Evolutionary conservation across 2,329 filamentous ascomycete species (phyloP).

Genomic region (Hirsutella rhossiliensis): DNA sequence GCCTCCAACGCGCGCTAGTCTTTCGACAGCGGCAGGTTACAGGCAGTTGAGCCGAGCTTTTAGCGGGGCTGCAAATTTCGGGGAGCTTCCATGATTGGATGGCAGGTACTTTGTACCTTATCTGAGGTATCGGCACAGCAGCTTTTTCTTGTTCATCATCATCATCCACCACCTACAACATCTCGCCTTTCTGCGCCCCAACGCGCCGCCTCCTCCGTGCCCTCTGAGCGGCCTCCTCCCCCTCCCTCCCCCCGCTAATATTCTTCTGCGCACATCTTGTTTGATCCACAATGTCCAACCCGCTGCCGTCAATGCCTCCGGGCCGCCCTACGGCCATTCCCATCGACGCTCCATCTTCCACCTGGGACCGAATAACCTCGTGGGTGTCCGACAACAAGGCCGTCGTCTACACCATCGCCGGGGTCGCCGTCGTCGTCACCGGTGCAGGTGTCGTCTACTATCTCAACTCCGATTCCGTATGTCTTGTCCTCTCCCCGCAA

Average conservation of each 20-base stretch:
- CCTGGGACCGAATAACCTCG: conserved; percentile 81
- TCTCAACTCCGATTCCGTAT: conserved; percentile 49
- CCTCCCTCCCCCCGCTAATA: conserved; percentile 5
- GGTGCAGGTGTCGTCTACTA: conserved; percentile 92
- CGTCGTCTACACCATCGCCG: conserved; percentile 89
- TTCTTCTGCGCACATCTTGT: conserved; percentile 5
- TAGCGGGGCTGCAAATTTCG: background rate
- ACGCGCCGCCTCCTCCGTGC: background rate
- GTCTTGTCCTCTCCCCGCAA: conserved; percentile 7
- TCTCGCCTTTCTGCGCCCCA: too few species aligned
- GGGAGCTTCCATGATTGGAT: background rate
- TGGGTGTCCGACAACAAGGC: conserved; percentile 97
- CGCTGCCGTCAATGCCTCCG: conserved; percentile 36
- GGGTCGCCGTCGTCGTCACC: conserved; percentile 82
- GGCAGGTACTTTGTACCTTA: background rate
- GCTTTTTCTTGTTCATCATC: too few species aligned
- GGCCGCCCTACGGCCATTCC: conserved; percentile 31
- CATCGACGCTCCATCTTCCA: conserved; percentile 48
- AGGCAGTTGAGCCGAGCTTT: conserved; percentile 2
- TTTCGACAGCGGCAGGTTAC: too few species aligned
- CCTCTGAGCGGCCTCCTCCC: conserved; percentile 7
- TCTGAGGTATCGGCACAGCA: too few species aligned
- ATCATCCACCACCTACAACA: too few species aligned
- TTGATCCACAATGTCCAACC: conserved; percentile 28
- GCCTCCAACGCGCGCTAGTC: too few species aligned